Base-by-base conservation (phyloP, 208 protist species). In the Leptomonas pyrrhocoris region DNA sequence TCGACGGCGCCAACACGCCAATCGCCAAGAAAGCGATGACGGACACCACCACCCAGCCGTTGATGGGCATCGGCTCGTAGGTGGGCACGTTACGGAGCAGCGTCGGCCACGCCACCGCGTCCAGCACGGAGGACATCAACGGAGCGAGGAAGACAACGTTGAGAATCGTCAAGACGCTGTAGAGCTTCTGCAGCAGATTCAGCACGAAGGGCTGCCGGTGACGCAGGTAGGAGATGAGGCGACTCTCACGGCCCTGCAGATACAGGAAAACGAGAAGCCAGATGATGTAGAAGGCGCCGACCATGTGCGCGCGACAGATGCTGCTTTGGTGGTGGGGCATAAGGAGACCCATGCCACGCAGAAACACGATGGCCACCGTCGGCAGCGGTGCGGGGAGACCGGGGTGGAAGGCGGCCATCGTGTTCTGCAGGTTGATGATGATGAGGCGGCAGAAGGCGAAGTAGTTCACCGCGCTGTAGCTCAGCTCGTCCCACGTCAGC, bases 21-120 rank as follows among this genome's bases (percentile, higher is more conserved):
- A 77, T 67, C 30, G 58, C 68, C 8, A 92, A 18, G 12, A 85
- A 68, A 11, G 83, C 48, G 43, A 69, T 51, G 27, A 80, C 42
- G 15, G 82, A 80, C 27, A 85, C 25, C 38, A 77, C 28, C 15
- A 82, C 58, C 55, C 74, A 78, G 18, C 63, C 46, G 42, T 55
- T 72, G 19, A 72, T 55, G 31, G 18, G 62, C 45, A 80, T 68
- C 25, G 60, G 30, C 43, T 74, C 64, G 68, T 84, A 90, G 1
- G 74, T 83, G 12, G 87, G 81, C 57, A 88, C 54, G 45, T 86
- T 78, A 48, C 68, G 72, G 40, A 89, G 75, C 69, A 88, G 68
- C 2, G 87, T 93, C 25, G 79, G 76, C 73, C 87, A 93, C 19
- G 81, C 84, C 43, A 93, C 65, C 66, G 76, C 69, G 71, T 93